phyloP scores from a whole-genome alignment of 2,329 filamentous ascomycete species.

The Fusarium miscanthi region DNA sequence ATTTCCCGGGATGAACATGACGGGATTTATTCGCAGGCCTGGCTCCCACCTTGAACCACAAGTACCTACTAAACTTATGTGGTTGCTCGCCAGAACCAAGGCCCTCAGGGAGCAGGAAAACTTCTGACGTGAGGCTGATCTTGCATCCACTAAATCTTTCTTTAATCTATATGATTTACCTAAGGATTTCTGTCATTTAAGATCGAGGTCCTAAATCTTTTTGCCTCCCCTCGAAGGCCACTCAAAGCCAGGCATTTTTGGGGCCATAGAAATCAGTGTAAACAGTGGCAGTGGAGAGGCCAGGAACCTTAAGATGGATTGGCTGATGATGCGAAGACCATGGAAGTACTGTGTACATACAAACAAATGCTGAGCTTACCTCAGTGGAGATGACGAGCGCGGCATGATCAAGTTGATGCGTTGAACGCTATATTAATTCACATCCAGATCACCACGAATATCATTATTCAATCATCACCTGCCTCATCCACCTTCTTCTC shows the following conservation, averaged over 20 bases:
- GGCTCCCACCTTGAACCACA: not conserved
- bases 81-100: not conserved
- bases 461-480: not conserved
- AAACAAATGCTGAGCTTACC: not conserved
- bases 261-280: not conserved
- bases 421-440: not conserved
- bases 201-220: not conserved
- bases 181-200: not conserved
- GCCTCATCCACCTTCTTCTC: not conserved
- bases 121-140: not conserved
- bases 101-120: not conserved
- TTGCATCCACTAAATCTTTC: no score
- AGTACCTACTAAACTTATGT: no score
- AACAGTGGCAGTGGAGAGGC: not conserved
- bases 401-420: not conserved
- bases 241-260: not conserved
- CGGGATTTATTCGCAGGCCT: conserved; percentile 44
- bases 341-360: not conserved
- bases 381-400: not conserved
- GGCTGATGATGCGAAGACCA: conserved; percentile 4
- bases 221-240: conserved; percentile 2
- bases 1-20: conserved; percentile 44
- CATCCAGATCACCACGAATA: no score
- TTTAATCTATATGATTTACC: no score
- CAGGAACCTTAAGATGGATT: conserved; percentile 1